A percentile compares a stretch with the other conserved stretches of the same genome.
These are phyloP conservation scores for Elaeis oleifera DNA, from an alignment of 202 grass and related monocot species.

Conservation along the genomic window DNA sequence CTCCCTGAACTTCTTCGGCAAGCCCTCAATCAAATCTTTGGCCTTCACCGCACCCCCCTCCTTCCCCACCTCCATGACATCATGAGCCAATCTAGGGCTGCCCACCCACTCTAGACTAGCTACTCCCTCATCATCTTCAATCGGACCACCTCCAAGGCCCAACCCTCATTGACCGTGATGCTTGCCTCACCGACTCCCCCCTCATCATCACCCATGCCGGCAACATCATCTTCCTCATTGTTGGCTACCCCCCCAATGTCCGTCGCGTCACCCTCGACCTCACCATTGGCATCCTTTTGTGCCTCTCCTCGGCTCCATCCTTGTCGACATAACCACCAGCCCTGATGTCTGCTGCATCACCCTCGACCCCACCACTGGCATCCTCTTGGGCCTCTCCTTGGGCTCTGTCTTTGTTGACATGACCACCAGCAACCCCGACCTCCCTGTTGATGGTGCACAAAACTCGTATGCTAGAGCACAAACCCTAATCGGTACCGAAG, in stretches of 20 bases:
- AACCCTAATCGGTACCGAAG: too few relatives aligned
- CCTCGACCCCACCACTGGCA: slow-evolving; percentile 49
- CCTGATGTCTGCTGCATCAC: slow-evolving; percentile 45
- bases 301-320: slow-evolving; percentile 58
- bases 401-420: slow-evolving; percentile 80
- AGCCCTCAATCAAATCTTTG: background rate
- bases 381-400: slow-evolving; percentile 42
- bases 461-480: too few relatives aligned
- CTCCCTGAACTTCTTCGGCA: slow-evolving; percentile 3
- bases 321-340: slow-evolving; percentile 90
- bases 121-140: slow-evolving; percentile 76
- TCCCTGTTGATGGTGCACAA: slow-evolving; percentile 49
- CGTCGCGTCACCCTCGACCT: slow-evolving; percentile 51
- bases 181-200: slow-evolving; percentile 37
- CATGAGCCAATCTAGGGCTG: slow-evolving; percentile 89
- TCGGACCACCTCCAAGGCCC: slow-evolving; percentile 62
- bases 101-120: slow-evolving; percentile 68
- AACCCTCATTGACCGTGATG: slow-evolving; percentile 45
- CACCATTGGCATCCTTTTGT: slow-evolving; percentile 37
- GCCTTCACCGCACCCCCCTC: background rate
- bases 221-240: slow-evolving; percentile 92
- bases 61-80: slow-evolving; percentile 21
- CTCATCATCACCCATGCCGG: slow-evolving; percentile 9
- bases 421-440: slow-evolving; percentile 81
- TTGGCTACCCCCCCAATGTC: slow-evolving; percentile 72